Evolutionary conservation across 2,329 filamentous ascomycete species (phyloP).

Genomic region (Colletotrichum sp.): DNA sequence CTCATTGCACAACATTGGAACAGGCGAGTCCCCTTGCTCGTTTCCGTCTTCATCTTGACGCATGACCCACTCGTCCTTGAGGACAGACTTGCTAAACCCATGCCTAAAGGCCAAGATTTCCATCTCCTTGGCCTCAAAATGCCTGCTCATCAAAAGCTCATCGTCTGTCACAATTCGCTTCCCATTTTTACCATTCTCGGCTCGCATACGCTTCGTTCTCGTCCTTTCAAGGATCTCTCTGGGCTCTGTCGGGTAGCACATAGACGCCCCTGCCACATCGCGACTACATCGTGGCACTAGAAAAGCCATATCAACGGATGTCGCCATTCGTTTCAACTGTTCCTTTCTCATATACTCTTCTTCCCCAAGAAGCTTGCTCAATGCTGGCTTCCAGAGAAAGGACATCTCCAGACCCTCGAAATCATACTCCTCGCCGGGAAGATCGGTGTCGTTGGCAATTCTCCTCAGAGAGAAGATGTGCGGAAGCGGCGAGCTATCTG

Average conservation of each 20-base stretch:
- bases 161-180: no score
- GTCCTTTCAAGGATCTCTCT: background rate
- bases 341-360: slow-evolving; percentile 10
- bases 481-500: background rate
- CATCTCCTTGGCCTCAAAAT: background rate
- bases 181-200: background rate
- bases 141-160: background rate
- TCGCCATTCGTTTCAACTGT: background rate
- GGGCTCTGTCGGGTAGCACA: background rate
- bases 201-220: background rate
- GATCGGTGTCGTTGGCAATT: slow-evolving; percentile 20
- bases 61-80: background rate
- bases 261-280: background rate
- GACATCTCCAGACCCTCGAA: slow-evolving; percentile 2
- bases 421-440: slow-evolving; percentile 11
- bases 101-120: background rate
- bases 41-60: background rate
- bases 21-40: background rate
- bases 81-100: background rate
- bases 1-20: background rate
- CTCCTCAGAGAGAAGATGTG: slow-evolving; percentile 14
- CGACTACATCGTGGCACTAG: background rate
- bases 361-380: slow-evolving; percentile 19
- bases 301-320: background rate
- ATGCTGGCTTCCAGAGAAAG: slow-evolving; percentile 17